Base-by-base conservation (phyloP, 2,329 filamentous ascomycete species). In the Paraphaeosphaeria sporulosa region DNA sequence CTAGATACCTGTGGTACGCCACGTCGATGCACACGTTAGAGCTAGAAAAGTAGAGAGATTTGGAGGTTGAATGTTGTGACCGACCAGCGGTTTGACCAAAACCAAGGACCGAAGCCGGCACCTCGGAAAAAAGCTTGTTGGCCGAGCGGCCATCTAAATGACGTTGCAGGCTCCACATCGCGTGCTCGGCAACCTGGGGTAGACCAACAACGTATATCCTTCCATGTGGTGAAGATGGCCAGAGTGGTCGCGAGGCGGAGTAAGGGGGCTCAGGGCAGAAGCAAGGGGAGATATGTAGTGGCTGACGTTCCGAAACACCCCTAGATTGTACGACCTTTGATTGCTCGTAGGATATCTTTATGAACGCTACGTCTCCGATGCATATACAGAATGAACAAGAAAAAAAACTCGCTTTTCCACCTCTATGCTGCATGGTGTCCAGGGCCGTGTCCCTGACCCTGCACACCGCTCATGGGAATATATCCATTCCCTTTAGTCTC, bases 11-110 rank as follows among this genome's bases (percentile, higher is more conserved):
- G 6, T 27, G 25, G 25, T 27, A 27, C 6, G 25, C 25, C 25
- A 27, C 25, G 25, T 27, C 25, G 3, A 27, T 27, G 6, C 40
- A 23, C 34, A 10, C 34, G 21, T 36, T 23, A 2, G 25, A n/a
- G n/a, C 21, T 52, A 52, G 34, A 52, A 42, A 32, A 49, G 61
- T 61, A 57, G 61, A 59, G 61, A 63, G 63, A 58, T 57, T 55
- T 62, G 57, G 21, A 46, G 50, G 32, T 57, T 57, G 52, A 57
- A 42, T 59, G 59, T 61, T 4, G 9, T 23, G 47, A 25, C 43
- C n/a, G n/a, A n/a, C n/a, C n/a, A n/a, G n/a, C n/a, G n/a, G n/a
- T 30, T 38, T 38, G 36, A 15, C 36, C 17, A 38, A 38, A 6
- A 5, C 15, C 9, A 54, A 58, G 38, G 59, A 44, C 43, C 55